phyloP scores from a whole-genome alignment of 2,329 filamentous ascomycete species.

The Stagonosporopsis cucurbitacearum region DNA sequence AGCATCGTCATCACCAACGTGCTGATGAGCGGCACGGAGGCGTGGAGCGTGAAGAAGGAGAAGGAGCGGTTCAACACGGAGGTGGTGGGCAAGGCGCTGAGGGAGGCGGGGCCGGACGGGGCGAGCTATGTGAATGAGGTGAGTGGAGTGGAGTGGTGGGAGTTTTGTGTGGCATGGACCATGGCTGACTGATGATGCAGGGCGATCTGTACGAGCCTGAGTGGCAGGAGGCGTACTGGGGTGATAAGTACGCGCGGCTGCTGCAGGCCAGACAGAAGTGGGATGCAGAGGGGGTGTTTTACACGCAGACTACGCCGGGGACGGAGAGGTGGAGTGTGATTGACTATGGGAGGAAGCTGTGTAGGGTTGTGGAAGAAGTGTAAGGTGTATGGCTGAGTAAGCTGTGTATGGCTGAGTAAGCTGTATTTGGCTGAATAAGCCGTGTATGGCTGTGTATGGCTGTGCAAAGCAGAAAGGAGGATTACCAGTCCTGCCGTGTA shows the following conservation, averaged over 20 bases:
- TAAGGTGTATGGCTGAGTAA: no score
- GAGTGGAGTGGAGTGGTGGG: no score
- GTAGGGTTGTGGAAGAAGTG: constrained; percentile 32
- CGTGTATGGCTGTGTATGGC: not conserved
- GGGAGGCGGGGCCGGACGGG: constrained; percentile 39
- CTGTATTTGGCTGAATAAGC: no score
- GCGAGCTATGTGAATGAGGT: constrained; percentile 47
- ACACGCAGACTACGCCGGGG: constrained; percentile 43
- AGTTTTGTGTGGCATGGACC: not conserved
- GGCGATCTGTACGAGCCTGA: constrained; percentile 47
- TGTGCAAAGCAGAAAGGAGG: no score
- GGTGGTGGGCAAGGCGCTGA: constrained; percentile 37
- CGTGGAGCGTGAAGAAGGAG: constrained; percentile 41
- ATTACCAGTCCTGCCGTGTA: no score
- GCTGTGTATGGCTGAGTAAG: not conserved
- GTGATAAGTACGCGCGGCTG: constrained; percentile 42
- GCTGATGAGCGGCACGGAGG: constrained; percentile 37
- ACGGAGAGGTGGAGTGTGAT: constrained; percentile 45
- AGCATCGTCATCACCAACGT: constrained; percentile 47
- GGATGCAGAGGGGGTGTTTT: constrained; percentile 46
- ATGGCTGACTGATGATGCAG: constrained; percentile 17
- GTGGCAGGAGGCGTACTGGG: constrained; percentile 48
- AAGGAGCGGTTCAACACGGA: constrained; percentile 39
- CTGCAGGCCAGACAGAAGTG: constrained; percentile 41
- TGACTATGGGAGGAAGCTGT: constrained; percentile 46